A percentile compares a stretch with the other conserved stretches of the same genome.
Evolutionary conservation across 2,329 filamentous ascomycete genomes (phyloP).

Genomic region (Diatrype stigma): DNA sequence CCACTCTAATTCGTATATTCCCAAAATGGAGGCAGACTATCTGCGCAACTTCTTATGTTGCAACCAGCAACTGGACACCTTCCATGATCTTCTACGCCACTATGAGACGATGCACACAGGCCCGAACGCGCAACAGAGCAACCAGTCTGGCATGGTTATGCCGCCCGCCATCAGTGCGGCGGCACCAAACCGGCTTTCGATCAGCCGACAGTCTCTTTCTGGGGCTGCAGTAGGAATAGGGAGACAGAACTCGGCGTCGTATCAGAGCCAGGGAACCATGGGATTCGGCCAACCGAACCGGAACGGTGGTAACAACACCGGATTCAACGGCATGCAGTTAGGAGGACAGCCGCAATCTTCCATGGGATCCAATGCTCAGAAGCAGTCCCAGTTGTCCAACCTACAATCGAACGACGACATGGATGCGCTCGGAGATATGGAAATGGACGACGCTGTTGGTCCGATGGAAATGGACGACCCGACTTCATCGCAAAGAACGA

Average conservation of each 20-base stretch:
- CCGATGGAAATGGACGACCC: conserved; percentile 60
- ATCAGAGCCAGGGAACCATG: conserved; percentile 21
- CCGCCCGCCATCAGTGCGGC: conserved; percentile 22
- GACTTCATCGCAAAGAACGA: conserved; percentile 55
- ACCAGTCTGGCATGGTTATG: not conserved
- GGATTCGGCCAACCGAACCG: conserved; percentile 26
- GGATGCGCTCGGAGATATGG: conserved; percentile 90
- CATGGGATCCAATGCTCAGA: conserved; percentile 30
- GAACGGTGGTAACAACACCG: conserved; percentile 13
- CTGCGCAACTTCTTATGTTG: conserved; percentile 98
- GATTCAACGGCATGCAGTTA: conserved; percentile 33
- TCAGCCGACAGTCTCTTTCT: conserved; percentile 24
- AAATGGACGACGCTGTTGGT: conserved; percentile 81
- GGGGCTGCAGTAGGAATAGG: conserved; percentile 16
- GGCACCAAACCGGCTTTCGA: conserved; percentile 26
- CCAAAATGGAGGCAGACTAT: conserved; percentile 94
- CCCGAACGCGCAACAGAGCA: conserved; percentile 41
- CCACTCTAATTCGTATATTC: conserved; percentile 93
- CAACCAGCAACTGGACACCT: conserved; percentile 78
- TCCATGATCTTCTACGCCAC: conserved; percentile 93
- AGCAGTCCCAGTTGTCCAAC: conserved; percentile 39
- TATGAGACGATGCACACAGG: conserved; percentile 93
- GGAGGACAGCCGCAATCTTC: conserved; percentile 30
- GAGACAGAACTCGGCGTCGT: conserved; percentile 25
- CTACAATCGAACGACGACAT: conserved; percentile 58